A percentile compares a stretch with the other conserved stretches of the same genome.
Conservation (phyloP, 768 basidiomycete genomes). For the Mycena polygramma region DNA sequence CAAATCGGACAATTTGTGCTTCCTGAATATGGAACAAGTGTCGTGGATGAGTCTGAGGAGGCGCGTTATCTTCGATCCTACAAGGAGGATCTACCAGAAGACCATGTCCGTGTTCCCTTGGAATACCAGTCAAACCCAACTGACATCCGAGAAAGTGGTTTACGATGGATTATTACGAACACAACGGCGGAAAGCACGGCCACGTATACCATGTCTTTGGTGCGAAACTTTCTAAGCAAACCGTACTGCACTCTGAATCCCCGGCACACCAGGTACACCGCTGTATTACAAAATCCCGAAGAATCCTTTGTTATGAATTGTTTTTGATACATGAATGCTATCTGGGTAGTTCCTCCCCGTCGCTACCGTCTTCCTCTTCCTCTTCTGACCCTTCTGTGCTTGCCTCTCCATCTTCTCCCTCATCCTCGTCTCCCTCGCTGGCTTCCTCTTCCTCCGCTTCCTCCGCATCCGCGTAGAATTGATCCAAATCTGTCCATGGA, state of each 20-base stretch:
- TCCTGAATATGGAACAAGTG: conserved; percentile 66
- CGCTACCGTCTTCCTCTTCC: conserved; percentile 47
- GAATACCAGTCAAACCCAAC: background rate
- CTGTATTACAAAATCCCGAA: conserved; percentile 67
- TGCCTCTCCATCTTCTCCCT: conserved; percentile 40
- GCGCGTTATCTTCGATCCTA: conserved; percentile 76
- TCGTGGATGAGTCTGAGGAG: conserved; percentile 69
- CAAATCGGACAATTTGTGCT: conserved; percentile 90
- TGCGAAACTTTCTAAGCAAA: too few relatives aligned
- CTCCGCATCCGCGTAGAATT: conserved; percentile 75
- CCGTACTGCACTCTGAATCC: too few relatives aligned
- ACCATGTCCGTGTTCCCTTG: conserved; percentile 63
- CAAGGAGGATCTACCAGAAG: conserved; percentile 75
- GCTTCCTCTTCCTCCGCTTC: conserved; percentile 44
- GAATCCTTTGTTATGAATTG: conserved; percentile 50
- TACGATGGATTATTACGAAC: conserved; percentile 75
- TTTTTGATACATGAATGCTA: conserved; percentile 24
- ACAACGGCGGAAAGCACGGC: conserved; percentile 71
- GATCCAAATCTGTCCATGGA: conserved; percentile 74
- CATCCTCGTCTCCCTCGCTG: conserved; percentile 48
- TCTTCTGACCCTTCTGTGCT: conserved; percentile 43
- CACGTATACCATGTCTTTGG: conserved; percentile 85
- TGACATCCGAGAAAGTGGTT: conserved; percentile 70
- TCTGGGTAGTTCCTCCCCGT: conserved; percentile 38
- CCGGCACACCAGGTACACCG: conserved; percentile 54